Evolutionary conservation across 2,329 filamentous ascomycete genomes (phyloP).

Genomic region (Phyllosticta ampelicida): DNA sequence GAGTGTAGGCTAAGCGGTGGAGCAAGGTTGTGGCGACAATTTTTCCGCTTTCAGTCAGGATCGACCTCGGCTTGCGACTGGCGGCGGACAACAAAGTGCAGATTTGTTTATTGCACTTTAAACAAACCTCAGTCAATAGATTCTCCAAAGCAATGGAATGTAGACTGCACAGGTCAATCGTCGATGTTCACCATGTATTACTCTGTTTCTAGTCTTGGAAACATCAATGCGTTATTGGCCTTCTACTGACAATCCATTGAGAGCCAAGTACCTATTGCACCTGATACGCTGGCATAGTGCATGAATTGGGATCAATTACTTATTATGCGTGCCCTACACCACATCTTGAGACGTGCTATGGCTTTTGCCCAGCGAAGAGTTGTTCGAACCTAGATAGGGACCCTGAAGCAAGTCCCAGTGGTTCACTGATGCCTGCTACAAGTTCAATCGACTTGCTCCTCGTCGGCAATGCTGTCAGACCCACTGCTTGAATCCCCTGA

Average conservation of each 20-base stretch:
- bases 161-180: too few relatives aligned
- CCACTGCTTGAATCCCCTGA: neutral
- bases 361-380: neutral
- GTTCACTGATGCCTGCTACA: neutral
- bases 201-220: too few relatives aligned
- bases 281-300: too few relatives aligned
- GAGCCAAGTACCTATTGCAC: too few relatives aligned
- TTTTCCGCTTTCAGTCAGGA: neutral
- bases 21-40: neutral
- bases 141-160: too few relatives aligned
- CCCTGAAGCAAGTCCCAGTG: neutral
- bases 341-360: neutral
- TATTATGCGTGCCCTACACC: neutral
- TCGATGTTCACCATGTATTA: too few relatives aligned
- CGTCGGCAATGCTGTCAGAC: neutral
- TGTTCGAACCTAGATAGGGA: neutral
- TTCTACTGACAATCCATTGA: too few relatives aligned
- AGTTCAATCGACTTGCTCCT: neutral
- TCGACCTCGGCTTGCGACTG: neutral
- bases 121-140: too few relatives aligned
- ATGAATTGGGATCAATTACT: too few relatives aligned
- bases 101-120: neutral
- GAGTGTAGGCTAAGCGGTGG: neutral
- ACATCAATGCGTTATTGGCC: too few relatives aligned
- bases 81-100: neutral